Percentiles rank a stretch among this genome's conserved stretches.
Evolutionary conservation across 78 protist species (phyloP).

Genomic region (Dictyostelium discoideum): dicty_2.7 NC_007088.5:5129501-5130000

Average conservation of each 20-base stretch:
- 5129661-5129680: constrained; percentile 63
- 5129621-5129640: constrained; percentile 33
- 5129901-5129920: neutral
- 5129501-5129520: constrained; percentile 71
- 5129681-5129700: neutral
- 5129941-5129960: constrained; percentile 34
- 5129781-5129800: constrained; percentile 58
- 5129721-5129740: constrained; percentile 36
- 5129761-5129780: constrained; percentile 27
- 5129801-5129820: constrained; percentile 47
- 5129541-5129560: constrained; percentile 52
- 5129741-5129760: constrained; percentile 63
- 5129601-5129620: constrained; percentile 40
- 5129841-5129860: constrained; percentile 51
- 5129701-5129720: constrained; percentile 18
- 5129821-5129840: constrained; percentile 57
- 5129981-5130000: constrained; percentile 7
- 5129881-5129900: constrained; percentile 24
- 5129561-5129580: constrained; percentile 78
- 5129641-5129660: constrained; percentile 76
- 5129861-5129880: constrained; percentile 17
- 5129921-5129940: constrained; percentile 48
- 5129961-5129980: constrained; percentile 3
- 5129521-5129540: constrained; percentile 76
- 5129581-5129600: constrained; percentile 59